A percentile compares a stretch with the other conserved stretches of the same genome.
Evolutionary conservation across 2,329 filamentous ascomycete species (phyloP).

Genomic region (Chaetomium sp.): DNA sequence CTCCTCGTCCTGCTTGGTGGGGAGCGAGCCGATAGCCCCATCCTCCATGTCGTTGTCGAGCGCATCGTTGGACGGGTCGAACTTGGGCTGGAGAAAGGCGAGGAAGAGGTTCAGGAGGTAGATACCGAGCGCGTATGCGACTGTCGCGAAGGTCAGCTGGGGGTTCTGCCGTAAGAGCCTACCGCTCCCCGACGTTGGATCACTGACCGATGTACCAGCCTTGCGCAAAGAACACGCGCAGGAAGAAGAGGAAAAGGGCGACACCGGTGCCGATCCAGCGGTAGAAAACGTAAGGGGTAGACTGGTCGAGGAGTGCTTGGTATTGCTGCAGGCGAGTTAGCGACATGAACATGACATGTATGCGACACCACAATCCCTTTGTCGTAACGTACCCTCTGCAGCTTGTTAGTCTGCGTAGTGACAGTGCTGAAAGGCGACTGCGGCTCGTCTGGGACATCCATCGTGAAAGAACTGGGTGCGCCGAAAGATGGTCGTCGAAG

Average conservation of each 20-base stretch:
- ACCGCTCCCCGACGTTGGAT: not conserved
- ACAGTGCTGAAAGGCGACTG: slow-evolving; percentile 35
- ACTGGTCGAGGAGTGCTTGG: slow-evolving; percentile 91
- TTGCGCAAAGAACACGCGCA: slow-evolving; percentile 87
- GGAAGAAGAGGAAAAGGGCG: slow-evolving; percentile 77
- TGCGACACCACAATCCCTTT: not conserved
- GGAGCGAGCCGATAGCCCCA: slow-evolving; percentile 76
- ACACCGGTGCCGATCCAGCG: slow-evolving; percentile 85
- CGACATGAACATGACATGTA: not conserved
- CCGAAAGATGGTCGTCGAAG: not conserved
- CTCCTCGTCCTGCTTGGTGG: slow-evolving; percentile 95
- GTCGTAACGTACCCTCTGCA: slow-evolving; percentile 58
- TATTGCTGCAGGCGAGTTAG: slow-evolving; percentile 66
- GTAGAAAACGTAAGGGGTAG: slow-evolving; percentile 85
- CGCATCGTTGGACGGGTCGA: slow-evolving; percentile 90
- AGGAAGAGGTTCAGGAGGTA: slow-evolving; percentile 99
- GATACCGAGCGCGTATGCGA: slow-evolving; percentile 96
- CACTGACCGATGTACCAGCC: slow-evolving; percentile 94
- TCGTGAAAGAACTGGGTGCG: slow-evolving; percentile 17
- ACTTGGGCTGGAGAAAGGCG: slow-evolving; percentile 96
- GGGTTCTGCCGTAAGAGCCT: not conserved
- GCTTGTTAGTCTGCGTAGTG: slow-evolving; percentile 34
- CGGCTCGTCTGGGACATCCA: slow-evolving; percentile 34
- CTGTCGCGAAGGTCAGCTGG: slow-evolving; percentile 49
- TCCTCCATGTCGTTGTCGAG: slow-evolving; percentile 97